Evolutionary conservation across 2,329 filamentous ascomycete species (phyloP).

Genomic region (Apiospora kogelbergensis): DNA sequence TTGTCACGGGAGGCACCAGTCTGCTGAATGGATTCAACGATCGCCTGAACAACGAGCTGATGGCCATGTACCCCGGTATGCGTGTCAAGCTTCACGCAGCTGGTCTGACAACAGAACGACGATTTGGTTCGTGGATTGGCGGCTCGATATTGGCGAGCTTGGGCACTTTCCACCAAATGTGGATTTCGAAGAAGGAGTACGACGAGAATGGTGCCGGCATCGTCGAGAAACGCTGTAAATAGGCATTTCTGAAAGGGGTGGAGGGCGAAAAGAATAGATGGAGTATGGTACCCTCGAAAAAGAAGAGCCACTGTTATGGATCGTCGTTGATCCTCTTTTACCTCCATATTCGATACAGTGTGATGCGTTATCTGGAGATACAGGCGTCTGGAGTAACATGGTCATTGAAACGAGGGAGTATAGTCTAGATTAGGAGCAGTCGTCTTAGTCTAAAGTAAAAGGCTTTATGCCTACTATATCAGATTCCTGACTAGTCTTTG

Average conservation of each 20-base stretch:
- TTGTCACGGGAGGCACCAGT: conserved; percentile 86
- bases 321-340: neutral
- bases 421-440: conserved; percentile 1
- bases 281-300: neutral
- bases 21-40: conserved; percentile 92
- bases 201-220: conserved; percentile 90
- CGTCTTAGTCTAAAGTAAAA: conserved; percentile 1
- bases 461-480: neutral
- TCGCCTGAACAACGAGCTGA: conserved; percentile 81
- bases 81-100: conserved; percentile 87
- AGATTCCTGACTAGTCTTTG: neutral
- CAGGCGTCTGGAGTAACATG: neutral
- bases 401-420: neutral
- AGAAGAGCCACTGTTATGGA: neutral
- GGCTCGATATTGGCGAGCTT: conserved; percentile 93
- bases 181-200: conserved; percentile 97
- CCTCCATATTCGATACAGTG: neutral
- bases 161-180: conserved; percentile 99
- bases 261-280: neutral
- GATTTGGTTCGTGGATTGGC: conserved; percentile 94
- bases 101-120: conserved; percentile 81
- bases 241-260: conserved; percentile 15
- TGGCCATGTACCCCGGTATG: conserved; percentile 77
- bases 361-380: neutral
- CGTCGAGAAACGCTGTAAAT: conserved; percentile 97